Evolutionary conservation across 2,329 filamentous ascomycete genomes (phyloP).

Genomic region (Nothomitra cinnamomea): DNA sequence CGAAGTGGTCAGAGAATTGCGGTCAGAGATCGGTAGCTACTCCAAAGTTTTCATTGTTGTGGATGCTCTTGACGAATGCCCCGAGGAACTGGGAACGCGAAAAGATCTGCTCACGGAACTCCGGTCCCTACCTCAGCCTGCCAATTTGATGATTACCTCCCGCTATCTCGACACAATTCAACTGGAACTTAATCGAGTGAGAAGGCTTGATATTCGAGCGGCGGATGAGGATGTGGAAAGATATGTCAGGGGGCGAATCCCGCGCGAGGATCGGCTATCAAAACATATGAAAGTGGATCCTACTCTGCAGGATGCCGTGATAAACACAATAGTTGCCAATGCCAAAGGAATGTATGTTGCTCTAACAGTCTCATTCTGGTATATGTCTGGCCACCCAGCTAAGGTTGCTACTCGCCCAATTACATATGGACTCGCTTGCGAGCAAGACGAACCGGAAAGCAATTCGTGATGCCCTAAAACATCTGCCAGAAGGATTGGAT

Average conservation of each 20-base stretch:
- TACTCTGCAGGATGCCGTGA: background rate
- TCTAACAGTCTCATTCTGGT: background rate
- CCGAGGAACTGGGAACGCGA: too few relatives aligned
- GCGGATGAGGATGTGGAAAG: slow-evolving; percentile 17
- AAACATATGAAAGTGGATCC: background rate
- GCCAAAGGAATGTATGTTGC: slow-evolving; percentile 3
- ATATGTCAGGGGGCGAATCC: slow-evolving; percentile 15
- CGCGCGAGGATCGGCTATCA: too few relatives aligned
- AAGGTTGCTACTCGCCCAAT: slow-evolving; percentile 14
- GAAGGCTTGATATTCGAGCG: slow-evolving; percentile 19
- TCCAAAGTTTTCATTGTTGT: background rate
- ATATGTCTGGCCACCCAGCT: background rate
- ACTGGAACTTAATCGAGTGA: background rate
- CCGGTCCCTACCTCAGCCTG: background rate
- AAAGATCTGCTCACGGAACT: background rate
- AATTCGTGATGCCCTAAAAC: slow-evolving; percentile 10
- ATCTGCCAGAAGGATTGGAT: slow-evolving; percentile 10
- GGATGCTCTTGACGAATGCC: slow-evolving; percentile 2
- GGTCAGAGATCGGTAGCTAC: background rate
- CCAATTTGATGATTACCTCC: background rate
- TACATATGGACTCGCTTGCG: slow-evolving; percentile 13
- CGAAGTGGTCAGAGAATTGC: background rate
- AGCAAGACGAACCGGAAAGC: slow-evolving; percentile 10
- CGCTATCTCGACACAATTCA: background rate
- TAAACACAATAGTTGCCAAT: slow-evolving; percentile 9